Evolutionary conservation across 2,329 filamentous ascomycete species (phyloP), one percentile per base, ranked within the genome.

Genomic region (Coniella vitis): DNA sequence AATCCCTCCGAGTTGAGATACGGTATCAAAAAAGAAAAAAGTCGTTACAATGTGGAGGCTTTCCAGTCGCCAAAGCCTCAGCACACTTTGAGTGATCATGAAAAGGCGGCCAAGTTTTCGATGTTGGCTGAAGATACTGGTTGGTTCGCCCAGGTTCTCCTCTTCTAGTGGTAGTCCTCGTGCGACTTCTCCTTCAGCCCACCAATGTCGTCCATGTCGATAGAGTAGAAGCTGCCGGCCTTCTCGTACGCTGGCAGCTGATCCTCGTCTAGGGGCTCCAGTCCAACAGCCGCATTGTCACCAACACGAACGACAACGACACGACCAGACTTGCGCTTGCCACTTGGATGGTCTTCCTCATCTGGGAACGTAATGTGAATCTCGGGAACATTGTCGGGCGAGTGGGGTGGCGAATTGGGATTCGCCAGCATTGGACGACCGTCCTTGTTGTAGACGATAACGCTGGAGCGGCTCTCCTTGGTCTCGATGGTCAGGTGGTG

Each of bases 341-440:
- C 91, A 47, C 80, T 73, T 57, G 89, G 87, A 63, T 96, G 90
- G 35, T 36, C 45, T 58, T 94, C 84, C 73, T 97, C 93, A 60
- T 94, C 88, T 14, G 93, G 93, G 74, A 98, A 97, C 32, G 93
- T 97, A 67, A 98, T 95, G 69, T 90, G 89, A 61, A 98, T 98
- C 71, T 97, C 87, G 17, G 93, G 93, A 22, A 97, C 78, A 57
- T 86, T 85, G 67, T 81, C 87, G n/a, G 86, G 84, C 39, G 85
- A 87, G 59, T 85, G 73, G 19, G 90, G 87, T 14, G 88, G 84
- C 55, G 82, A 85, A 52, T 78, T 74, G 29, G 87, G 86, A 68
- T 87, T 87, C 56, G 83, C 77, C 57, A 91, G 81, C 69, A 94
- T 83, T 56, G 81, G 81, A 63, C 76, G 70, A 55, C 84, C 81